Evolutionary conservation across 257 asterid genomes (phyloP).

Genomic region (Solanum sejunctum): DNA sequence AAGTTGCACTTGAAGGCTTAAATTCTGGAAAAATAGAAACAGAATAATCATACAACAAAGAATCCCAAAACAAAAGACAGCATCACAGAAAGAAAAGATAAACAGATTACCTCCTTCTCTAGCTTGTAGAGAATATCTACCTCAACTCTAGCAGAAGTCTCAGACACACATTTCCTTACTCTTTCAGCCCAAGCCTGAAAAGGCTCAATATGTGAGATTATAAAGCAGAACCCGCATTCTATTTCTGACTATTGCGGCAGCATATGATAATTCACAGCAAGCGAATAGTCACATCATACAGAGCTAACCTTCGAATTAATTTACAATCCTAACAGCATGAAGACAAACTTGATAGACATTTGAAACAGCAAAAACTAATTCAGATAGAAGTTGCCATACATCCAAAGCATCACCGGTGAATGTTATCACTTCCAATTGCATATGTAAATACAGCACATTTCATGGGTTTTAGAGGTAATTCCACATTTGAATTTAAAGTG

Average conservation of each 20-base stretch:
- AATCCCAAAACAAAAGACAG: neutral
- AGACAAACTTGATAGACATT: neutral
- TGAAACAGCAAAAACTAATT: neutral
- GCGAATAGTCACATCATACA: neutral
- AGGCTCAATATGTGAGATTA: neutral
- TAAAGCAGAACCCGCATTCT: neutral
- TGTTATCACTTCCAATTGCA: neutral
- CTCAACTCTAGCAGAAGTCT: conserved; percentile 48
- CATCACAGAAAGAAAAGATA: neutral
- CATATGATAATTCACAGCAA: neutral
- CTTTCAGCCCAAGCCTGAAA: conserved; percentile 62
- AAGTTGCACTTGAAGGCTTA: conserved; percentile 54
- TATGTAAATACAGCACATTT: neutral
- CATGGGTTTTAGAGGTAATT: neutral
- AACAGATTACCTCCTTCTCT: conserved; percentile 54
- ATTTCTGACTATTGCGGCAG: neutral
- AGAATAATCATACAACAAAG: neutral
- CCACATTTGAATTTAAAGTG: neutral
- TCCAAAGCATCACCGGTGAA: neutral
- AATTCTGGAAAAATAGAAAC: conserved; percentile 26
- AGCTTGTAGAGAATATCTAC: conserved; percentile 58
- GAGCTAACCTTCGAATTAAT: neutral
- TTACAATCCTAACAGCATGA: neutral
- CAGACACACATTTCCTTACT: conserved; percentile 44
- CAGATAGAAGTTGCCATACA: neutral